Percentiles rank a stretch among this genome's conserved stretches.
Conservation (phyloP, 495 filamentous ascomycete species). For the Hypoxylon rickii region DNA sequence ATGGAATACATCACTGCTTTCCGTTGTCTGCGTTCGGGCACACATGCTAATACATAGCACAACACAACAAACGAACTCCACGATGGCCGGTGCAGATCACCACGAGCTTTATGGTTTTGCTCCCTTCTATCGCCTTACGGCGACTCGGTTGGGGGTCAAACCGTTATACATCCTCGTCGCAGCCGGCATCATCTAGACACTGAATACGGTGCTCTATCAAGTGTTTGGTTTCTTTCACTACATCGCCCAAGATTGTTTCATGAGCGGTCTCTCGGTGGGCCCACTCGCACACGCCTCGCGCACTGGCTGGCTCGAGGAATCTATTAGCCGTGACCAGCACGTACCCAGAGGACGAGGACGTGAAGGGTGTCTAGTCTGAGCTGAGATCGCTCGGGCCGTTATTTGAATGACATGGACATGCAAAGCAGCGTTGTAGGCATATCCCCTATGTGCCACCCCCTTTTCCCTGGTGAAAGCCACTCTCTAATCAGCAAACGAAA, state of each 20-base stretch:
- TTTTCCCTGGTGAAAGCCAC: no score
- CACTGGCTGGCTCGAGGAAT: constrained; percentile 55
- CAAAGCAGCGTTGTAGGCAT: constrained; percentile 43
- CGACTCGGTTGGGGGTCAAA: constrained; percentile 44
- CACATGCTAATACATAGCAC: constrained; percentile 4
- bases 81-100: no score
- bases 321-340: constrained; percentile 65
- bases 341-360: constrained; percentile 51
- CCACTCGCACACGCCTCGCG: no score
- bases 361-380: constrained; percentile 50
- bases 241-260: constrained; percentile 52
- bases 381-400: constrained; percentile 40
- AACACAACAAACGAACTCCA: neutral
- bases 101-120: constrained; percentile 25
- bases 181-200: constrained; percentile 45
- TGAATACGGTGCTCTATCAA: constrained; percentile 41
- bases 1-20: constrained; percentile 18
- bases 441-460: neutral
- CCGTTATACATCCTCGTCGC: constrained; percentile 43
- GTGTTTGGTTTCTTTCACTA: constrained; percentile 30
- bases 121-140: constrained; percentile 34
- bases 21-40: constrained; percentile 3
- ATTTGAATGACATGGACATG: constrained; percentile 52
- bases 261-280: constrained; percentile 58
- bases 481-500: constrained; percentile 6